Evolutionary conservation across 2,329 filamentous ascomycete genomes (phyloP).

Genomic region (Aspergillus ochraceus): DNA sequence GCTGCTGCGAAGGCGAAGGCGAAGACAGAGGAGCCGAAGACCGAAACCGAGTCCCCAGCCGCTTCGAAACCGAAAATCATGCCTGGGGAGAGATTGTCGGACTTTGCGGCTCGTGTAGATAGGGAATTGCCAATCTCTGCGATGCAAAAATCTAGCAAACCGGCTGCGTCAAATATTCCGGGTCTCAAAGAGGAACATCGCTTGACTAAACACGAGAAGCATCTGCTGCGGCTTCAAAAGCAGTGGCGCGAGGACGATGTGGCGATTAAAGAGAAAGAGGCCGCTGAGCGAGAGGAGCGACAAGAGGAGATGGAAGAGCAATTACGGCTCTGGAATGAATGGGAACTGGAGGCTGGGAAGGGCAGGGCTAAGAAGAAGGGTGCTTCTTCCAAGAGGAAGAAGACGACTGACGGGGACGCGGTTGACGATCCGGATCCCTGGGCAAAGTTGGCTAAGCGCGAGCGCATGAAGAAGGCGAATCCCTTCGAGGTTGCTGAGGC

Average conservation of each 20-base stretch:
- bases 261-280: slow-evolving; percentile 68
- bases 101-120: slow-evolving; percentile 81
- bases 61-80: slow-evolving; percentile 70
- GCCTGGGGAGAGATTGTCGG: slow-evolving; percentile 78
- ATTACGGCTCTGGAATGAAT: slow-evolving; percentile 63
- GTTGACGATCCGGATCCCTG: slow-evolving; percentile 73
- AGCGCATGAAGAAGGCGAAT: slow-evolving; percentile 35
- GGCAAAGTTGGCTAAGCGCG: slow-evolving; percentile 68
- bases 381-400: slow-evolving; percentile 41
- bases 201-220: slow-evolving; percentile 79
- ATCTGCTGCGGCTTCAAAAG: slow-evolving; percentile 63
- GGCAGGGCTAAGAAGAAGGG: slow-evolving; percentile 52
- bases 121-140: slow-evolving; percentile 75
- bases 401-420: slow-evolving; percentile 45
- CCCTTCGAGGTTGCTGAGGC: slow-evolving; percentile 63
- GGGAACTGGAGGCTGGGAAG: slow-evolving; percentile 55
- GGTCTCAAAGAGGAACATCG: slow-evolving; percentile 52
- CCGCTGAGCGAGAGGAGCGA: slow-evolving; percentile 70
- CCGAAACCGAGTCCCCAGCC: slow-evolving; percentile 16
- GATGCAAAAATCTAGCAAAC: slow-evolving; percentile 58
- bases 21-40: slow-evolving; percentile 9
- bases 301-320: slow-evolving; percentile 64
- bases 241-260: slow-evolving; percentile 59
- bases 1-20: slow-evolving; percentile 1
- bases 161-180: slow-evolving; percentile 23